A percentile compares a stretch with the other conserved stretches of the same genome.
Conservation (phyloP, 2,329 filamentous ascomycete genomes). For the Pseudogymnoascus sp. region DNA sequence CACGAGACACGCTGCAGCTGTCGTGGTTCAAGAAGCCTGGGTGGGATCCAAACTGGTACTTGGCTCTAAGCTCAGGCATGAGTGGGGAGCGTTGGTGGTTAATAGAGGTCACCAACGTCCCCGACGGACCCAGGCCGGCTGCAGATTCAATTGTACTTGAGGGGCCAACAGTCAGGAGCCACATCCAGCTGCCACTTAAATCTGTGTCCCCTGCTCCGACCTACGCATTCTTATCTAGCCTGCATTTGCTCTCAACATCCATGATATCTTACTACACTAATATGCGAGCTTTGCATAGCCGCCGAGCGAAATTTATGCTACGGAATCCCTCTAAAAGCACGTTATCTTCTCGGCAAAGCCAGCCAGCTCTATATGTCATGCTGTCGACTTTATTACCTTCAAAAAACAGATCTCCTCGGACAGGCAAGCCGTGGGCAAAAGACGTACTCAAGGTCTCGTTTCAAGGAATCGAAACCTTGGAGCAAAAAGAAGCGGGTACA, state of each 20-base stretch:
- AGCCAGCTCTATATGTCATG: constrained; percentile 25
- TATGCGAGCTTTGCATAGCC: constrained; percentile 28
- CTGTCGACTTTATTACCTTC: constrained; percentile 25
- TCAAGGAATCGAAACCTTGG: constrained; percentile 33
- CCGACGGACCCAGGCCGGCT: constrained; percentile 10
- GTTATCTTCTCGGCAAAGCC: constrained; percentile 17
- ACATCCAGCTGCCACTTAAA: constrained; percentile 24
- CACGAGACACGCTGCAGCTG: constrained; percentile 55
- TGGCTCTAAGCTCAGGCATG: constrained; percentile 64
- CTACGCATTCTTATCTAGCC: constrained; percentile 29
- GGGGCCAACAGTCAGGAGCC: constrained; percentile 19
- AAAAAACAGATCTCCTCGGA: constrained; percentile 18
- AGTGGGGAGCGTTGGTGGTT: constrained; percentile 76
- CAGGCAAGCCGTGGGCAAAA: constrained; percentile 45
- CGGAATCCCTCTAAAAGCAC: constrained; percentile 23
- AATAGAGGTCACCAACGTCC: constrained; percentile 42
- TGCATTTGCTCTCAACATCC: constrained; percentile 32
- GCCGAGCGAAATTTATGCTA: constrained; percentile 22
- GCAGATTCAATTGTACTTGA: constrained; percentile 1
- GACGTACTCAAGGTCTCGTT: constrained; percentile 55
- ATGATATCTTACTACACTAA: constrained; percentile 34
- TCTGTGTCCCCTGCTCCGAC: constrained; percentile 23
- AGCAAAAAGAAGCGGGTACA: background rate
- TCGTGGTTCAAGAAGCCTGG: constrained; percentile 63
- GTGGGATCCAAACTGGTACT: constrained; percentile 68